Conservation (phyloP, 1,139 yeast genomes). For the Pichia terricola region DNA sequence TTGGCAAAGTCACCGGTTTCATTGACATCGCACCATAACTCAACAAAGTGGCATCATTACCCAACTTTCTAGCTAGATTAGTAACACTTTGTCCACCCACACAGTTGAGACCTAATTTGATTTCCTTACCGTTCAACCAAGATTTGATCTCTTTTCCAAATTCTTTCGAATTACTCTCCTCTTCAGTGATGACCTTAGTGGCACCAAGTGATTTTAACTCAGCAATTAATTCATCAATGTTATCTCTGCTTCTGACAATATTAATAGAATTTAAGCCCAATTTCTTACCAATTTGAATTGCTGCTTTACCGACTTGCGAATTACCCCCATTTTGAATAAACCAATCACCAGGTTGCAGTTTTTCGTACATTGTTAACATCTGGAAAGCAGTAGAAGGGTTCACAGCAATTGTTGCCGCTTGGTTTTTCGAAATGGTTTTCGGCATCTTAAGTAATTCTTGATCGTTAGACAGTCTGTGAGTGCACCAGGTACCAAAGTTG, state of each 20-base stretch:
- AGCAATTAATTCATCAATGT: conserved; percentile 52
- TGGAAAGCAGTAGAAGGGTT: conserved; percentile 91
- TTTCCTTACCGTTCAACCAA: conserved; percentile 49
- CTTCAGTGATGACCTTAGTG: conserved; percentile 82
- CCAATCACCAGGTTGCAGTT: conserved; percentile 66
- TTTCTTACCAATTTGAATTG: conserved; percentile 73
- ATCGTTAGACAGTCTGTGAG: conserved; percentile 55
- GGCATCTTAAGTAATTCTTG: conserved; percentile 45
- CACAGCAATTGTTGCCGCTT: conserved; percentile 84
- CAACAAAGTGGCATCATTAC: conserved; percentile 55
- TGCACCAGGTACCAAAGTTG: conserved; percentile 92
- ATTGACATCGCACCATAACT: conserved; percentile 98
- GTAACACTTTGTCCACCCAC: conserved; percentile 87
- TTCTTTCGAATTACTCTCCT: conserved; percentile 61
- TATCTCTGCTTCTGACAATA: conserved; percentile 78
- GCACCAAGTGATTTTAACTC: conserved; percentile 67
- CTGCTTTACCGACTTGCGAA: conserved; percentile 92
- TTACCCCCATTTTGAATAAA: conserved; percentile 94
- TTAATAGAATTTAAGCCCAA: conserved; percentile 77
- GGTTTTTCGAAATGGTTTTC: conserved; percentile 36
- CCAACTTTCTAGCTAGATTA: conserved; percentile 72
- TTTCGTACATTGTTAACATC: conserved; percentile 64
- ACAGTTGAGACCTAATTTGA: conserved; percentile 79
- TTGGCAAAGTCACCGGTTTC: conserved; percentile 86
- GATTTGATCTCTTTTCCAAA: conserved; percentile 52